Conservation (phyloP, 495 filamentous ascomycete genomes). For the Aspergillus panamensis region DNA sequence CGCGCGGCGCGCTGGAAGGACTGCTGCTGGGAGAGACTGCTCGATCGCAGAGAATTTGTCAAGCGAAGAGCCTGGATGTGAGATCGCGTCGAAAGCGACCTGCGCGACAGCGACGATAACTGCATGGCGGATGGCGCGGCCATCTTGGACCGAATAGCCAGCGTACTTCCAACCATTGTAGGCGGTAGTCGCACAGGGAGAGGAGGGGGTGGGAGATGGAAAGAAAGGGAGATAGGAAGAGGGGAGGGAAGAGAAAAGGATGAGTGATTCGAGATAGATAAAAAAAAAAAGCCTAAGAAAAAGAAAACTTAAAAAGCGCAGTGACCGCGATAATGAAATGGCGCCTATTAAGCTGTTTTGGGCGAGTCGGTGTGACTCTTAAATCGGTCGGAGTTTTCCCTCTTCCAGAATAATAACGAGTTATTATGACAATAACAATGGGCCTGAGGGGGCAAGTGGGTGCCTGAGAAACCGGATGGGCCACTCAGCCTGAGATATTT, state of each 20-base stretch:
- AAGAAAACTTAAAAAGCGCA: constrained; percentile 15
- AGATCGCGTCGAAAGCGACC: constrained; percentile 34
- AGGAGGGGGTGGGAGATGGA: constrained; percentile 15
- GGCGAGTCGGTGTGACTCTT: constrained; percentile 43
- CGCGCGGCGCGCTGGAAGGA: constrained; percentile 34
- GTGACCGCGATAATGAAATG: constrained; percentile 16
- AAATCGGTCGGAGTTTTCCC: constrained; percentile 17
- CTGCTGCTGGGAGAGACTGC: constrained; percentile 25
- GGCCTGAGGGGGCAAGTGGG: constrained; percentile 8
- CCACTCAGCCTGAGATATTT: constrained; percentile 4
- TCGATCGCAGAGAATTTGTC: constrained; percentile 28
- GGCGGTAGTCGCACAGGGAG: constrained; percentile 20
- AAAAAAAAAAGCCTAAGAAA: constrained; percentile 15
- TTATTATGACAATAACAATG: constrained; percentile 5
- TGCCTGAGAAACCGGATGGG: constrained; percentile 8
- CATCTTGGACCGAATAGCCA: constrained; percentile 39
- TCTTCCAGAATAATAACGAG: constrained; percentile 4
- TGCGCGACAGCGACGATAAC: constrained; percentile 42
- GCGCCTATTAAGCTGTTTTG: constrained; percentile 35
- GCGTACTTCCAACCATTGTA: constrained; percentile 43
- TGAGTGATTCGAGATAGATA: constrained; percentile 10
- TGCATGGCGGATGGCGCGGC: constrained; percentile 35
- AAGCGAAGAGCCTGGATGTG: constrained; percentile 19
- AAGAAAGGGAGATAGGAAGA: constrained; percentile 12
- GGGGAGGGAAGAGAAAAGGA: constrained; percentile 6